Conservation (phyloP, 371 early-diverging fungal species). For the Rhizopus stolonifer region DNA sequence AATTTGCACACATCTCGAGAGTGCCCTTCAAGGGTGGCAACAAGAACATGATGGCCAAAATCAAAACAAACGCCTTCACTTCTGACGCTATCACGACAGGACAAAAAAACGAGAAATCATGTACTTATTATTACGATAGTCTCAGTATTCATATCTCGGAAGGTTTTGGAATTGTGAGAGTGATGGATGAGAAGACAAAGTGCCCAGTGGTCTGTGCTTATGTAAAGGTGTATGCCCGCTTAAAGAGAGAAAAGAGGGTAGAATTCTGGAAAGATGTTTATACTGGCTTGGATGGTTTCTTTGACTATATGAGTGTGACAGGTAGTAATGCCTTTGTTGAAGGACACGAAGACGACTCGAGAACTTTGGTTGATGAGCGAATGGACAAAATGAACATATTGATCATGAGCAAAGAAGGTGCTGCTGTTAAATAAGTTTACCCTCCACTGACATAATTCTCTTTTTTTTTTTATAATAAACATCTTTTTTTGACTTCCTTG, state of each 20-base stretch:
- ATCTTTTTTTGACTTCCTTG: too few species aligned
- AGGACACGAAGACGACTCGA: background rate
- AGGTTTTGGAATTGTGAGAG: slow-evolving; percentile 49
- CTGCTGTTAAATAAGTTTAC: slow-evolving; percentile 39
- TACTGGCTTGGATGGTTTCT: slow-evolving; percentile 59
- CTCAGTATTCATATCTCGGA: slow-evolving; percentile 50
- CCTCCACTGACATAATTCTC: slow-evolving; percentile 31
- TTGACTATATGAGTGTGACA: slow-evolving; percentile 58
- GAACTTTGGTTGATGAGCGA: slow-evolving; percentile 14
- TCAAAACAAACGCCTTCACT: slow-evolving; percentile 5
- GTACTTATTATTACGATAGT: slow-evolving; percentile 46
- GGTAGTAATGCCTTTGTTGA: slow-evolving; percentile 38
- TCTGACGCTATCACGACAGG: background rate
- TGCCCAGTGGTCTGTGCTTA: slow-evolving; percentile 55
- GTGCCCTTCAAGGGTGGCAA: slow-evolving; percentile 8
- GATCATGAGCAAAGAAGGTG: slow-evolving; percentile 34
- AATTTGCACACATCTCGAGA: slow-evolving; percentile 7
- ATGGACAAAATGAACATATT: slow-evolving; percentile 41
- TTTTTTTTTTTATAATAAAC: too few species aligned
- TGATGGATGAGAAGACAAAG: slow-evolving; percentile 30
- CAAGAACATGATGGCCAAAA: slow-evolving; percentile 37
- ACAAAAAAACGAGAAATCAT: background rate
- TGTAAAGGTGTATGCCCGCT: slow-evolving; percentile 59
- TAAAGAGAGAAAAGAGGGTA: slow-evolving; percentile 26
- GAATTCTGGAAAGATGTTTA: slow-evolving; percentile 67